Evolutionary conservation across 2,329 filamentous ascomycete species (phyloP), one percentile per base, ranked within the genome.

Genomic region (Plenodomus lindquistii): DNA sequence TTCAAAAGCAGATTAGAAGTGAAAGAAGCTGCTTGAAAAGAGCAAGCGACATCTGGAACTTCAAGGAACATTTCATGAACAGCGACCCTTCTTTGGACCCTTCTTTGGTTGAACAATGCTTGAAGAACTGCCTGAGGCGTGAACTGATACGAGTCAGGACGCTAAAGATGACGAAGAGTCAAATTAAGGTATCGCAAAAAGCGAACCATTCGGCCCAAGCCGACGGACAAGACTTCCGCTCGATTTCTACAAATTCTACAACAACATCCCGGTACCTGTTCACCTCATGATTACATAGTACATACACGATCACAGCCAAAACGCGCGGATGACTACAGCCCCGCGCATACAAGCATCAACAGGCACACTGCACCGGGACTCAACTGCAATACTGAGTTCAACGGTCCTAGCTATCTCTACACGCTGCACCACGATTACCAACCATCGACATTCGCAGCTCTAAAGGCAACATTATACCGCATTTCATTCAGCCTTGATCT

Each of bases 1-100:
- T 68, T 42, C 68, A 70, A 46, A 69, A 65, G 43, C 62, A 69
- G 31, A 65, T 65, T 31, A 63, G 66, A 4, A 68, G 63, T 37
- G 66, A 68, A 8, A 42, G 57, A 8, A 69, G 65, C 39, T 71
- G 68, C 42, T 46, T 65, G 38, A 55, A 57, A 20, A 41, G 59
- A 22, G 60, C 58, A 44, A 65, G 52, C 38, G 54, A 53, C 3
- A 38, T 40, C 1, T 57, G 54, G 37, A 50, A 56, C 9, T 20
- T 65, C 16, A 52, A 60, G 11, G 54, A 63, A 19, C 37, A 58
- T 1, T 52, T 53, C 7, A 31, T 63, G 13, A 56, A 62, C 10
- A 65, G 51, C 36, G 58, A 69, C 34, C 61, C 62, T 1, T 54
- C 39, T 4, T n/a, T n/a, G n/a, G 58, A 69, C 34, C 61, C 62